Conservation (phyloP, 345 rosid species). For the Kandelia obovata region DNA sequence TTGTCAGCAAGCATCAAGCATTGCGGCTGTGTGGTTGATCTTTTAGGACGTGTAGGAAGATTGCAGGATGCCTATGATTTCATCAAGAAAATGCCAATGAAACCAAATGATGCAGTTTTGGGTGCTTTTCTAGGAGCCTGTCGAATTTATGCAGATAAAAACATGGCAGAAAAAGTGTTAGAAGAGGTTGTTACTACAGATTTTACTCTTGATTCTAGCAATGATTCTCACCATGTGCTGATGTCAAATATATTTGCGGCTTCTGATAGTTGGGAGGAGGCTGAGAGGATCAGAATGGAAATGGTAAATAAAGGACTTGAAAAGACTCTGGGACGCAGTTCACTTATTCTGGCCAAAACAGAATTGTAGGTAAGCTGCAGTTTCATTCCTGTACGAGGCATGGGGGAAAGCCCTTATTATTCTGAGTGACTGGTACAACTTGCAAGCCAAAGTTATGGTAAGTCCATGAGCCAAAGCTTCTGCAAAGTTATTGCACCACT, state of each 20-base stretch:
- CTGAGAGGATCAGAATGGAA: constrained; percentile 47
- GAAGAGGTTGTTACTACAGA: constrained; percentile 28
- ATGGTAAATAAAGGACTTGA: constrained; percentile 42
- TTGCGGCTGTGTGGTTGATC: constrained; percentile 71
- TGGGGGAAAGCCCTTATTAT: no score
- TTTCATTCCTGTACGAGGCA: background rate
- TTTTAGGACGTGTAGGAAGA: constrained; percentile 66
- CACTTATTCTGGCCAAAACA: constrained; percentile 27
- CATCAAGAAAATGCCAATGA: constrained; percentile 56
- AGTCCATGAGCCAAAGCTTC: background rate
- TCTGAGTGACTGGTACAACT: no score
- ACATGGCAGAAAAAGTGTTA: constrained; percentile 46
- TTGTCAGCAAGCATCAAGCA: constrained; percentile 49
- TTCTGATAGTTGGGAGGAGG: constrained; percentile 55
- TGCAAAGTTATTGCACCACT: background rate
- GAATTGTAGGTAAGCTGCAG: background rate
- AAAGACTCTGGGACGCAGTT: constrained; percentile 57
- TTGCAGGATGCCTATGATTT: constrained; percentile 57
- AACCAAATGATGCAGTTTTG: constrained; percentile 64
- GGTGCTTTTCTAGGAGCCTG: constrained; percentile 78
- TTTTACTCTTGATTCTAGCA: constrained; percentile 18
- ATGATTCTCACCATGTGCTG: constrained; percentile 43
- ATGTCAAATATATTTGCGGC: constrained; percentile 70
- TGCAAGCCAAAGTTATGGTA: no score
- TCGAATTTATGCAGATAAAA: constrained; percentile 45